Evolutionary conservation across 352 stramenopile species (phyloP), one percentile per base, ranked within the genome.

Genomic region (Globisporangium sylvaticum): DNA sequence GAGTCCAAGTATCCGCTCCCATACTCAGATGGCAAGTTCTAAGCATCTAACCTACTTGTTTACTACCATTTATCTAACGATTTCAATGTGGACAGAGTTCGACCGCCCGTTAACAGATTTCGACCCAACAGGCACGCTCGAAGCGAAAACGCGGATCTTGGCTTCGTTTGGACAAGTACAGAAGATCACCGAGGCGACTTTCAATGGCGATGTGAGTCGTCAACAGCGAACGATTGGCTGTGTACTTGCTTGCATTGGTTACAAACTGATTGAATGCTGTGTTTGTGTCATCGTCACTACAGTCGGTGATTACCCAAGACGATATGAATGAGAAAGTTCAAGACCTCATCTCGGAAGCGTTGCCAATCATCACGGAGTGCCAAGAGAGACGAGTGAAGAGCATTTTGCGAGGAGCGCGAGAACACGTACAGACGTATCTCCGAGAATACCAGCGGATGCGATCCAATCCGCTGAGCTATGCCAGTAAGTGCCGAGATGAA

Each of bases 101-200:
- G 71, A 85, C 15, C 71, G 62, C 37, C 75, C 77, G 15, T 55
- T 87, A 4, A 73, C 73, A 46, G 69, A 77, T 22, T 87, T 79
- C 27, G 79, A 87, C 54, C 62, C 34, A 32, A 75, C 62, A 4
- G 68, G 70, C 22, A 58, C 67, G 18, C 67, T 87, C n/a, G 64
- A 75, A 39, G 50, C 53, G 14, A 70, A 70, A 52, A 57, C 37
- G 1, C 59, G 54, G 32, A 67, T 90, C n/a, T 65, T 72, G 15
- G 48, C 58, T 5, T 53, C 83, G 46, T 68, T 88, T 27, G 66
- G 74, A 4, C 54, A 75, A 27, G 69, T 79, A 12, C 37, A 79
- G 12, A 70, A 70, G 8, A 63, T 59, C 20, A 64, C 59, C 7
- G 58, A 71, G 42, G 59, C 52, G 44, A 68, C 1, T 64, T 89